Conservation (phyloP, 2,329 filamentous ascomycete species). For the Septoria linicola region DNA sequence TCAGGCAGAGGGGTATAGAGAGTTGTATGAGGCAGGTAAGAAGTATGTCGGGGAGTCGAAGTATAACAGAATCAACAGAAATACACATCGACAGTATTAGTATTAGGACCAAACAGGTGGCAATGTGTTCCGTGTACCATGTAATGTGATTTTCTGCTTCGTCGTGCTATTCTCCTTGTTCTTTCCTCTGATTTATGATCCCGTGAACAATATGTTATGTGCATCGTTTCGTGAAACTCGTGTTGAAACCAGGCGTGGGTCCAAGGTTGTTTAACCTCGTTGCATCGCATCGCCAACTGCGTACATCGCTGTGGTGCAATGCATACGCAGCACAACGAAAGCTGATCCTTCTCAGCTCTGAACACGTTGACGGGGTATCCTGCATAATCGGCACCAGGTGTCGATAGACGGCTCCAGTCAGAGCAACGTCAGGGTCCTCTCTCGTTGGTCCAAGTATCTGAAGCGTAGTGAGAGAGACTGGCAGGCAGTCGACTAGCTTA, state of each 20-base stretch:
- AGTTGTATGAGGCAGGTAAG: slow-evolving; percentile 20
- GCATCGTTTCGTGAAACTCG: not conserved
- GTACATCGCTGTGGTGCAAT: not conserved
- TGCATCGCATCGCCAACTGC: not conserved
- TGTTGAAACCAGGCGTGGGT: not conserved
- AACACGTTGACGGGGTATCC: not conserved
- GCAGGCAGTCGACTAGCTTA: not conserved
- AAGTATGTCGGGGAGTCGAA: not conserved
- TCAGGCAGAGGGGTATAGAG: slow-evolving; percentile 8
- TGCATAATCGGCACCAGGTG: not conserved
- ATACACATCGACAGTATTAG: no score
- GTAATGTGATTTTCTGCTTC: no score
- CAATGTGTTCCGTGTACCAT: no score
- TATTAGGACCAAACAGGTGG: no score
- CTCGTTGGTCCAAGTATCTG: slow-evolving; percentile 6
- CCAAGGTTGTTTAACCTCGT: not conserved
- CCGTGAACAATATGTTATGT: no score
- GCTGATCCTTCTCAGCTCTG: not conserved
- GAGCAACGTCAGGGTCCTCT: slow-evolving; percentile 1
- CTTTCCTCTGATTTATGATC: no score
- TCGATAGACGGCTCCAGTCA: not conserved
- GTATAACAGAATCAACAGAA: no score
- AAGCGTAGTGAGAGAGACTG: not conserved
- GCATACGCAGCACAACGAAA: not conserved
- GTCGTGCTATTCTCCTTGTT: no score